phyloP scores from a whole-genome alignment of 2,329 filamentous ascomycete genomes.

The Rosellinia necatrix region DNA sequence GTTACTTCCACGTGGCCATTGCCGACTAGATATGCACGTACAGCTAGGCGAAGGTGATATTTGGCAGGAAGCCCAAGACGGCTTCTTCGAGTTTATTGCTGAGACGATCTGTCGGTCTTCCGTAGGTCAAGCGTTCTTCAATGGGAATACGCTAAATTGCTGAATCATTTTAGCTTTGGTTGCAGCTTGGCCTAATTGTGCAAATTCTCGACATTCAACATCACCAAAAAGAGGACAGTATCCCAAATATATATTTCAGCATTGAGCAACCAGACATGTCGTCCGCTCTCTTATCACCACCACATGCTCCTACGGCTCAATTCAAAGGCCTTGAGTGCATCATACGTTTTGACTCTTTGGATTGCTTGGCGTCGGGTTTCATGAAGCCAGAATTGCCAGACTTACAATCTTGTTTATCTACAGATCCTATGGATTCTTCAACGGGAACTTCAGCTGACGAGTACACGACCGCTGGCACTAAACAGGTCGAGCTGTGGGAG shows the following conservation, averaged over 20 bases:
- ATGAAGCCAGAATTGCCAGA: neutral
- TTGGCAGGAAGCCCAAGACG: slow-evolving; percentile 2
- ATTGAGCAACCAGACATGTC: slow-evolving; percentile 40
- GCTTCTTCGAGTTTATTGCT: slow-evolving; percentile 34
- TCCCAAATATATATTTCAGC: slow-evolving; percentile 39
- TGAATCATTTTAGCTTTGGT: slow-evolving; percentile 37
- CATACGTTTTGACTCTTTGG: slow-evolving; percentile 25
- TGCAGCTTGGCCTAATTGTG: slow-evolving; percentile 34
- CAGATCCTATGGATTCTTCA: neutral
- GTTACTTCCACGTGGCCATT: slow-evolving; percentile 36
- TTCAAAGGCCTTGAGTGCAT: slow-evolving; percentile 38
- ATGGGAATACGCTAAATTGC: neutral
- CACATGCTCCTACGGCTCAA: slow-evolving; percentile 34
- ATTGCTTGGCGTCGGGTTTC: too few relatives aligned
- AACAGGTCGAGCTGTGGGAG: slow-evolving; percentile 8
- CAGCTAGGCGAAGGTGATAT: slow-evolving; percentile 19
- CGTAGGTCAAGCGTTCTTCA: slow-evolving; percentile 27
- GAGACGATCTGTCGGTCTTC: slow-evolving; percentile 32
- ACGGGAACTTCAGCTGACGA: neutral
- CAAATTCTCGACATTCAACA: slow-evolving; percentile 32
- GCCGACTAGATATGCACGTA: slow-evolving; percentile 35
- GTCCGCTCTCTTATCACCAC: slow-evolving; percentile 37
- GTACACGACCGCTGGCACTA: neutral
- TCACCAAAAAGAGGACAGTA: slow-evolving; percentile 25
- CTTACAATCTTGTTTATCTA: neutral